Base-by-base conservation (phyloP, 139 green algal species). In the Ettlia oleoabundans region DNA sequence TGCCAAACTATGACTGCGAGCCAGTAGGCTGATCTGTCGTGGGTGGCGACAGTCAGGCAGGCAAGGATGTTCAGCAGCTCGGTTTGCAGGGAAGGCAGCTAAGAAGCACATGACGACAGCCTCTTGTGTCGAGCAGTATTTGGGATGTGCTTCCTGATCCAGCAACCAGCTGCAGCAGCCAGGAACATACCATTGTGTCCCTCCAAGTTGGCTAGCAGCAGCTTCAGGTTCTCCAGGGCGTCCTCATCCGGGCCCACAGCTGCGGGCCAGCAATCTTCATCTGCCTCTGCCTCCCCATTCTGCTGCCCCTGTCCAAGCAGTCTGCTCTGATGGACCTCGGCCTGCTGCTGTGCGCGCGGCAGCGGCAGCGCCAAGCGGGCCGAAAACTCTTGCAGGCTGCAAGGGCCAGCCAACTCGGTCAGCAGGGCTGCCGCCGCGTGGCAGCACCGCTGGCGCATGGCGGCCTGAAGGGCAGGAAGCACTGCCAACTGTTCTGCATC, bases 351-450 rank as follows among this genome's bases (percentile, higher is more conserved):
- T 26, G 38, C 67, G 40, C 68, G 71, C 47, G 55, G 71, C 30
- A 21, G 43, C 24, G 73, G 73, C 73, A 80, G 73, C 52, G 35
- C 35, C 73, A 80, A 53, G 35, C 73, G 52, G 1, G 73, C 73
- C 2, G 53, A 51, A 80, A 80, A 80, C 51, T 52, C 26, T 3
- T 51, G 28, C 28, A 2, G 53, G 73, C 53, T 41, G 35, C 35
- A 69, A 10, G 37, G 22, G 6, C 73, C 73, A 2, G 73, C 53
- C 37, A 80, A 35, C 73, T 80, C 52, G 7, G 52, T 2, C 6
- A 80, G 73, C 8, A 28, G 9, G 0, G 37, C 53, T 0, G 53
- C 73, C 0, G 28, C 37, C 26, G 73, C 51, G 24, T 2, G 9
- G 7, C 6, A 9, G 53, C 73, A 68, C 30, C 15, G 53, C 73